Base-by-base conservation (phyloP, 208 protist genomes). In the Kentomonas sorsogonicus region DNA sequence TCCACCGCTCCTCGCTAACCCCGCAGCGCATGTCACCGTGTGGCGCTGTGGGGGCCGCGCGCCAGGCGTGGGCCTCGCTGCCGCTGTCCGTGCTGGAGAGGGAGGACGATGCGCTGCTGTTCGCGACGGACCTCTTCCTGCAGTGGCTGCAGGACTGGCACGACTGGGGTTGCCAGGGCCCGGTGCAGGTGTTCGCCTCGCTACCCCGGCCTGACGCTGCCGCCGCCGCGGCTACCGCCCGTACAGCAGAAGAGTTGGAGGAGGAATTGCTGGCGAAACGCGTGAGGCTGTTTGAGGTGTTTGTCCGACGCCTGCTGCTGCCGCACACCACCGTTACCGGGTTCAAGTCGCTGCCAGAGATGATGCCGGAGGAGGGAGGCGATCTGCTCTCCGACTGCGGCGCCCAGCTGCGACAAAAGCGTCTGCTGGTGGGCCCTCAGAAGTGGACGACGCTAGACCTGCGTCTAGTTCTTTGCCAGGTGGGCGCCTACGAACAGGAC, bases 101-200 rank as follows among this genome's bases (percentile, higher is more conserved):
- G 1, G 63, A 57, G 46, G 73, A 72, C 22, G 74, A 85, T 33
- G 66, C 85, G 10, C 36, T 54, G 7, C 18, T 46, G 3, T 74
- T 89, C 68, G 18, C 72, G 3, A 66, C 73, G 0, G 70, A 72
- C 31, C 39, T 85, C 27, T 89, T 89, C 47, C 85, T 75, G 47
- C 66, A 74, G 31, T 89, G 81, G 81, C 57, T 89, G 26, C 60
- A 72, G 25, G 81, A 89, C 60, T 67, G 66, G 31, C 80, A 85
- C 57, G 31, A 67, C 2, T 89, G 81, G 81, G 53, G 71, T 20
- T 89, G 77, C 55, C 55, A 63, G 3, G 56, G 60, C 3, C 77
- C 81, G 2, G 47, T 83, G 2, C 58, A 53, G 20, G 50, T 74
- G 7, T 79, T 88, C 39, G n/a, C n/a, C n/a, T n/a, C n/a, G n/a